phyloP scores from a whole-genome alignment of 2,329 filamentous ascomycete species.

The Diaporthe sp. region DNA sequence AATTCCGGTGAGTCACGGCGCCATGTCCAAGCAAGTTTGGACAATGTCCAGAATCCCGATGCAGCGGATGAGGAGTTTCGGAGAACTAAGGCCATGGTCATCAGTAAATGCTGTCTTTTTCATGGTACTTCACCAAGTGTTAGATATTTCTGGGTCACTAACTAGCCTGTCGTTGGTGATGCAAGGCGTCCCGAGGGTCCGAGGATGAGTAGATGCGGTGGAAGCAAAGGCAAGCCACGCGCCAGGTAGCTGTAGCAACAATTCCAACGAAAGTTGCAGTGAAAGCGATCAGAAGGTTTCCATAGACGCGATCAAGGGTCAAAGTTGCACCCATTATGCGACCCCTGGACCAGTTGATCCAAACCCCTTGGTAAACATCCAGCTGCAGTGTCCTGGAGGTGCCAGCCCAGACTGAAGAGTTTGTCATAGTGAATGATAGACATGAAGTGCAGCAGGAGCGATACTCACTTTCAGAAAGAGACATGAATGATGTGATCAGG shows the following conservation, averaged over 20 bases:
- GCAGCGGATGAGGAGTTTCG: background rate
- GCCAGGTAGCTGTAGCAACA: conserved; percentile 45
- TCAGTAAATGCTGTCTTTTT: too few relatives aligned
- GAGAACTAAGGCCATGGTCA: background rate
- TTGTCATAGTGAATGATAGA: background rate
- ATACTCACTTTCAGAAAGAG: background rate
- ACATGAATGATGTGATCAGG: background rate
- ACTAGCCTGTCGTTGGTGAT: conserved; percentile 47
- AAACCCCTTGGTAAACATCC: conserved; percentile 47
- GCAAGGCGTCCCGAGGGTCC: conserved; percentile 44
- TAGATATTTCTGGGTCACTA: too few relatives aligned
- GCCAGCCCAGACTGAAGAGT: background rate
- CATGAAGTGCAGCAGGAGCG: background rate
- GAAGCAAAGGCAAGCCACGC: conserved; percentile 43
- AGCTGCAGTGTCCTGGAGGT: background rate
- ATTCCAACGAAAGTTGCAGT: conserved; percentile 50
- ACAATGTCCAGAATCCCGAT: background rate
- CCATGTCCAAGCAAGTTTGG: conserved; percentile 1
- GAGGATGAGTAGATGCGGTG: conserved; percentile 43
- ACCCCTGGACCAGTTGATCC: conserved; percentile 52
- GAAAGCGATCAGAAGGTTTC: conserved; percentile 51
- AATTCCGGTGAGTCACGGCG: background rate
- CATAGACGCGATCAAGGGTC: conserved; percentile 48
- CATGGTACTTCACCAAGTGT: too few relatives aligned
- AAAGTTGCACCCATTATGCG: conserved; percentile 49